phyloP scores from a whole-genome alignment of 495 filamentous ascomycete species.

The Hyaloscypha finlandica region DNA sequence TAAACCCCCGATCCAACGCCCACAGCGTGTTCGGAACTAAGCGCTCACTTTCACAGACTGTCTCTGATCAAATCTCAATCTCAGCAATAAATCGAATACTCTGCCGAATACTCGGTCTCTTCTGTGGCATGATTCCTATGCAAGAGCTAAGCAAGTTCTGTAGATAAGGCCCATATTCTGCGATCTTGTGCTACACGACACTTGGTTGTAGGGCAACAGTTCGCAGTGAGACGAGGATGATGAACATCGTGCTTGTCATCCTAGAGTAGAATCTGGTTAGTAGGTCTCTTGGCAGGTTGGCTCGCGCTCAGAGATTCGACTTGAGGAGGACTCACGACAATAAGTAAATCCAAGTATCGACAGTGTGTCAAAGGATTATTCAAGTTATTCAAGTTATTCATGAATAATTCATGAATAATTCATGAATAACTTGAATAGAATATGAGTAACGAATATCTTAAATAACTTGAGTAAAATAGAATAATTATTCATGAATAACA shows the following conservation, averaged over 20 bases:
- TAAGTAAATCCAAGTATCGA: constrained; percentile 53
- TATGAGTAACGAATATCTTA: too few relatives aligned
- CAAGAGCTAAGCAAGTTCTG: constrained; percentile 31
- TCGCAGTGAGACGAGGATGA: constrained; percentile 35
- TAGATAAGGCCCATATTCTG: constrained; percentile 35
- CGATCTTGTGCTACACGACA: constrained; percentile 31
- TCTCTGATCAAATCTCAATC: constrained; percentile 35
- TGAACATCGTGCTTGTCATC: constrained; percentile 40
- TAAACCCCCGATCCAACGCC: neutral
- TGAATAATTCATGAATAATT: too few relatives aligned
- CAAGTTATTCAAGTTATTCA: too few relatives aligned
- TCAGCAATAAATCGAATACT: constrained; percentile 37
- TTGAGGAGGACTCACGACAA: constrained; percentile 44
- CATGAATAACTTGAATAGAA: too few relatives aligned
- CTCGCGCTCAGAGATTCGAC: too few relatives aligned
- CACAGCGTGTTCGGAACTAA: too few relatives aligned
- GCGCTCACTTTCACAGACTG: neutral
- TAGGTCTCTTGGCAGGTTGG: too few relatives aligned
- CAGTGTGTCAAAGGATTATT: too few relatives aligned
- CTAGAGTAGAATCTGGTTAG: constrained; percentile 18
- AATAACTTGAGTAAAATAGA: too few relatives aligned
- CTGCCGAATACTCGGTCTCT: constrained; percentile 38
- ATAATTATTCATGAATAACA: too few relatives aligned
- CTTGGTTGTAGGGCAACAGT: constrained; percentile 27
- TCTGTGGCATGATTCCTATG: constrained; percentile 32